These are phyloP conservation scores for Pythium scleroteichum DNA, from an alignment of 352 stramenopile species.

Conservation along the genomic window DNA sequence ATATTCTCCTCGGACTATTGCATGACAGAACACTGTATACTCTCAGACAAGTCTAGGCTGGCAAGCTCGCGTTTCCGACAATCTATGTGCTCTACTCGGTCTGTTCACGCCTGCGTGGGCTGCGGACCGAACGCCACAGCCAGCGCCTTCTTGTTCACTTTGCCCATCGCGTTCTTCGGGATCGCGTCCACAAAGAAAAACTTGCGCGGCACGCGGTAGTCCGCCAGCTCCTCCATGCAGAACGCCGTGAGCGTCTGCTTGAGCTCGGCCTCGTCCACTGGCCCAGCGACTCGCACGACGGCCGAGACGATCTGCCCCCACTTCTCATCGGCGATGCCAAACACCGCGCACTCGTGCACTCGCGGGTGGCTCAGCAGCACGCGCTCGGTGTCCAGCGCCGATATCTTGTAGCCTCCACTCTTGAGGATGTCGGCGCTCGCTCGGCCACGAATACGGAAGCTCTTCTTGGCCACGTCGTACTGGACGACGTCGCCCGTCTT, in stretches of 20 bases:
- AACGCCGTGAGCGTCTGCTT: conserved; percentile 47
- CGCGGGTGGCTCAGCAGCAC: conserved; percentile 80
- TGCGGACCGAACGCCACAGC: conserved; percentile 29
- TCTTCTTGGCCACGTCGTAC: conserved; percentile 65
- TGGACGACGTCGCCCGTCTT: conserved; percentile 90
- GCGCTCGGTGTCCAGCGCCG: conserved; percentile 89
- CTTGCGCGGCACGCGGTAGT: conserved; percentile 78
- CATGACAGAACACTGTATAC: too few species aligned
- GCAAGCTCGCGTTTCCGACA: too few species aligned
- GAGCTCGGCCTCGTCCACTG: conserved; percentile 17
- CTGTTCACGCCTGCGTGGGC: too few species aligned
- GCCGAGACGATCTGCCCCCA: conserved; percentile 84
- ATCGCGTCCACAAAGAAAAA: conserved; percentile 83
- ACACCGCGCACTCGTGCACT: conserved; percentile 84
- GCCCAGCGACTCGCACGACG: conserved; percentile 41
- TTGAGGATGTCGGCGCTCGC: conserved; percentile 93
- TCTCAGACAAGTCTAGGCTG: too few species aligned
- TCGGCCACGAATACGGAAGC: conserved; percentile 88
- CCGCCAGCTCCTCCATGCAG: conserved; percentile 63
- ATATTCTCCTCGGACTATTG: too few species aligned
- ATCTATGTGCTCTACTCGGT: too few species aligned
- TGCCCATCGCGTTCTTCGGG: conserved; percentile 93
- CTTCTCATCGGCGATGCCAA: conserved; percentile 81
- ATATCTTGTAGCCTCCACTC: conserved; percentile 91
- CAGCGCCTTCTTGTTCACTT: conserved; percentile 93